phyloP scores from a whole-genome alignment of 108 stramenopile species.

The Nannochloropsis gaditana region DNA sequence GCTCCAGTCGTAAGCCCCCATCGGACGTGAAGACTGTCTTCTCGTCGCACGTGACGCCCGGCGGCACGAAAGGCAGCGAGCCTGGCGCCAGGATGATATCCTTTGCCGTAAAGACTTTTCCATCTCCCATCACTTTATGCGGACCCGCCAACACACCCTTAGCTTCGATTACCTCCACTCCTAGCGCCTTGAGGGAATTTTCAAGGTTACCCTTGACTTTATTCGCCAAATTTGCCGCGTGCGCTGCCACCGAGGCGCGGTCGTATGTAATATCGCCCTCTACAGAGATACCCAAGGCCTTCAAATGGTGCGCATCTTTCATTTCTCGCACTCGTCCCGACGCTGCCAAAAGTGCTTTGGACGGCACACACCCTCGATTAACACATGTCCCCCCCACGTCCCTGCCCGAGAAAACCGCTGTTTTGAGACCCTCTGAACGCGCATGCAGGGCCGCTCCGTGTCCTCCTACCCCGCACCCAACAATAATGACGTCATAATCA shows the following conservation, averaged over 20 bases:
- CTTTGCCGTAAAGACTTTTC: conserved; percentile 68
- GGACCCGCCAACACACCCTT: conserved; percentile 70
- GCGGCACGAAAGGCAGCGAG: conserved; percentile 91
- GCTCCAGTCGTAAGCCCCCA: conserved; percentile 78
- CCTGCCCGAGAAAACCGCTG: conserved; percentile 83
- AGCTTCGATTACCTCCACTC: conserved; percentile 74
- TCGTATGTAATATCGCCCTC: conserved; percentile 71
- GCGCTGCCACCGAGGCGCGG: conserved; percentile 79
- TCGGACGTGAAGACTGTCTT: conserved; percentile 96
- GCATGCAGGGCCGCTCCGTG: conserved; percentile 96
- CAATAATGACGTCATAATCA: conserved; percentile 55
- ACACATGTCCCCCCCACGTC: conserved; percentile 97
- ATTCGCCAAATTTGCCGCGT: conserved; percentile 89
- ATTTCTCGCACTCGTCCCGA: conserved; percentile 89
- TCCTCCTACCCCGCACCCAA: conserved; percentile 98
- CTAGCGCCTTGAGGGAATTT: conserved; percentile 70
- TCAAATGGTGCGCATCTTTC: conserved; percentile 58
- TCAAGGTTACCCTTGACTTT: conserved; percentile 85
- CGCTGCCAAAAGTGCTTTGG: conserved; percentile 93
- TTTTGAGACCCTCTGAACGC: conserved; percentile 67
- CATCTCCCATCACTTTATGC: conserved; percentile 73
- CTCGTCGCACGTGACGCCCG: conserved; percentile 86
- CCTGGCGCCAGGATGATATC: conserved; percentile 98
- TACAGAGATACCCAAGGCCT: conserved; percentile 75
- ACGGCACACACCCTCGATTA: conserved; percentile 97